phyloP scores from a whole-genome alignment of 129 eudicot genomes.

The Artemisia argyi region DNA sequence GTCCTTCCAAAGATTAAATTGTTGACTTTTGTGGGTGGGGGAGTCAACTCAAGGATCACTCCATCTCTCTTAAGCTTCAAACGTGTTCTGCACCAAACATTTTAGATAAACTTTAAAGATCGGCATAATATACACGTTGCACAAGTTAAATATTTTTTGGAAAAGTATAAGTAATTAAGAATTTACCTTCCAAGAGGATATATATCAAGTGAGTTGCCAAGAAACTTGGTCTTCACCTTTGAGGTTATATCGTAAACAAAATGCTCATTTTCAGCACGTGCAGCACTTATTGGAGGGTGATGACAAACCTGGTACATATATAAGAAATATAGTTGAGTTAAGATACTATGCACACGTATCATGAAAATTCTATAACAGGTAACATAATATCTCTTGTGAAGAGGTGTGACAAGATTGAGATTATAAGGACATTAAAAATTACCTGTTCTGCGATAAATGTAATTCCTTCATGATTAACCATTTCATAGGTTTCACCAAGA shows the following conservation, averaged over 20 bases:
- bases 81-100: slow-evolving; percentile 37
- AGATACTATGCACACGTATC: neutral
- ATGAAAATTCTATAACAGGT: neutral
- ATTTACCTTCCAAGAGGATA: slow-evolving; percentile 64
- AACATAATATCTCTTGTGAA: neutral
- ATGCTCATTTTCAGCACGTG: slow-evolving; percentile 94
- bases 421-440: slow-evolving; percentile 6
- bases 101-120: too few relatives aligned
- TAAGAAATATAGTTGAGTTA: neutral
- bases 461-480: slow-evolving; percentile 84
- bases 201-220: slow-evolving; percentile 85
- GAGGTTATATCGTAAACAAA: slow-evolving; percentile 84
- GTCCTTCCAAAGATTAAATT: slow-evolving; percentile 88
- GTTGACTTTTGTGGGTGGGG: slow-evolving; percentile 84
- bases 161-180: too few relatives aligned
- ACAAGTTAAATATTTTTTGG: too few relatives aligned
- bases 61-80: slow-evolving; percentile 69
- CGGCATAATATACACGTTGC: too few relatives aligned
- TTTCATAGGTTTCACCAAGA: slow-evolving; percentile 97
- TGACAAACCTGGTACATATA: slow-evolving; percentile 66
- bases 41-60: slow-evolving; percentile 74
- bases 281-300: slow-evolving; percentile 93
- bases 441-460: slow-evolving; percentile 94
- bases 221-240: slow-evolving; percentile 81
- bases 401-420: neutral